These are phyloP conservation scores for Aureobasidium vineae DNA, from an alignment of 2,329 filamentous ascomycete species.

Conservation along the genomic window DNA sequence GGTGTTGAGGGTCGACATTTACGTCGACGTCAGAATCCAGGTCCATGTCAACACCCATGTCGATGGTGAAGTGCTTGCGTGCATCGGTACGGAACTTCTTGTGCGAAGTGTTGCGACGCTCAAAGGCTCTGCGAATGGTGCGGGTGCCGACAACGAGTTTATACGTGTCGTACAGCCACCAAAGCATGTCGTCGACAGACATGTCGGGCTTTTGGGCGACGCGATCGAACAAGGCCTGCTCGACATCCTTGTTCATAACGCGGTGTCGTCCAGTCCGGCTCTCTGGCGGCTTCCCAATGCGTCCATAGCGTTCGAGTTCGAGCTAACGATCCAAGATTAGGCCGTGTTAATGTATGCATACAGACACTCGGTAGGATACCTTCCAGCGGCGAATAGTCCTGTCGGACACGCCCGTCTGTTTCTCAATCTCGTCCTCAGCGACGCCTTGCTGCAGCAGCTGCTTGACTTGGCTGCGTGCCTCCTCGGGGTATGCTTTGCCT, in stretches of 20 bases:
- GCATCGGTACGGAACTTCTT: slow-evolving; percentile 33
- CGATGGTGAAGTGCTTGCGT: slow-evolving; percentile 30
- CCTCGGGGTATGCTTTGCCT: slow-evolving; percentile 34
- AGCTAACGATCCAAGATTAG: slow-evolving; percentile 27
- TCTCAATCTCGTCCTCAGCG: slow-evolving; percentile 40
- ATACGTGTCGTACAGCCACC: slow-evolving; percentile 41
- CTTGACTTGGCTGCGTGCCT: slow-evolving; percentile 35
- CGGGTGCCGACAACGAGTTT: slow-evolving; percentile 41
- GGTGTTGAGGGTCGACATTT: not conserved
- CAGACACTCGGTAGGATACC: not conserved
- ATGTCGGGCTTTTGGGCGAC: slow-evolving; percentile 39
- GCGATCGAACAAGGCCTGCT: slow-evolving; percentile 40
- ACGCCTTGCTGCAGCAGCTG: slow-evolving; percentile 37
- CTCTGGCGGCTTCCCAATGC: slow-evolving; percentile 42
- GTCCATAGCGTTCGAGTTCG: slow-evolving; percentile 40
- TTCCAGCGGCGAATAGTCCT: slow-evolving; percentile 40
- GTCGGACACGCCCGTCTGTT: slow-evolving; percentile 40
- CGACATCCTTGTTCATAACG: slow-evolving; percentile 39
- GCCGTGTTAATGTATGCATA: not conserved
- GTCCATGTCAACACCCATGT: not conserved
- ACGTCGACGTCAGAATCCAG: not conserved
- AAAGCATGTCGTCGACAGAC: slow-evolving; percentile 42
- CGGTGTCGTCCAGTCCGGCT: slow-evolving; percentile 39
- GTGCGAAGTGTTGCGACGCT: slow-evolving; percentile 32
- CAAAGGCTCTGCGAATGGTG: slow-evolving; percentile 41